A percentile compares a stretch with the other conserved stretches of the same genome.
Evolutionary conservation across 257 asterid species (phyloP).

Genomic region (Rubia yunnanensis): DNA sequence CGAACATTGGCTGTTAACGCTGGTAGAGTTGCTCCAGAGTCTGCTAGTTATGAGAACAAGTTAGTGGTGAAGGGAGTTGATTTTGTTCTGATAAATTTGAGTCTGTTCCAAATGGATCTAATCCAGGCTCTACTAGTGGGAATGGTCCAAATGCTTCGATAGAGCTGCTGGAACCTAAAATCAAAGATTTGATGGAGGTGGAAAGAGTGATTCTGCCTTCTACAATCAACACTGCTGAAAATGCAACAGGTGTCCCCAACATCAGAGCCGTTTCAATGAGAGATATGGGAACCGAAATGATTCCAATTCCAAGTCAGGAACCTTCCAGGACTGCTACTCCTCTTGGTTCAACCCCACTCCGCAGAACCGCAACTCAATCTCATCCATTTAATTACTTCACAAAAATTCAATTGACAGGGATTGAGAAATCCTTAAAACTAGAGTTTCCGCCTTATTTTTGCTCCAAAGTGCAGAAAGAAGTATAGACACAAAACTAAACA

Average conservation of each 20-base stretch:
- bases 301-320: slow-evolving; percentile 96
- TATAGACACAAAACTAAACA: no score
- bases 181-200: slow-evolving; percentile 54
- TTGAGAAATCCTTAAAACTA: no score
- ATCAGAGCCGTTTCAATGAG: slow-evolving; percentile 96
- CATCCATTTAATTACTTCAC: no score
- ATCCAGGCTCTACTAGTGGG: slow-evolving; percentile 27
- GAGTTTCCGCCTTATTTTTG: no score
- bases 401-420: no score
- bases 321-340: slow-evolving; percentile 96
- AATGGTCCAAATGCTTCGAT: slow-evolving; percentile 22
- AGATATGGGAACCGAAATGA: slow-evolving; percentile 99
- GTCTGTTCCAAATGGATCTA: slow-evolving; percentile 19
- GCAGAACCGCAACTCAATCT: no score
- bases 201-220: slow-evolving; percentile 30
- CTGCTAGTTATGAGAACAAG: slow-evolving; percentile 35
- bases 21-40: slow-evolving; percentile 63
- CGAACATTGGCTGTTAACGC: slow-evolving; percentile 28
- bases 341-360: slow-evolving; percentile 65
- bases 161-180: slow-evolving; percentile 40
- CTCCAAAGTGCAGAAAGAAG: no score
- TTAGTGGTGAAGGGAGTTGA: slow-evolving; percentile 63
- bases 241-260: slow-evolving; percentile 73
- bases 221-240: slow-evolving; percentile 47
- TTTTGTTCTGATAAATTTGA: slow-evolving; percentile 34